Conservation (phyloP, 2,329 filamentous ascomycete genomes). For the Pleoardoris graminearum region DNA sequence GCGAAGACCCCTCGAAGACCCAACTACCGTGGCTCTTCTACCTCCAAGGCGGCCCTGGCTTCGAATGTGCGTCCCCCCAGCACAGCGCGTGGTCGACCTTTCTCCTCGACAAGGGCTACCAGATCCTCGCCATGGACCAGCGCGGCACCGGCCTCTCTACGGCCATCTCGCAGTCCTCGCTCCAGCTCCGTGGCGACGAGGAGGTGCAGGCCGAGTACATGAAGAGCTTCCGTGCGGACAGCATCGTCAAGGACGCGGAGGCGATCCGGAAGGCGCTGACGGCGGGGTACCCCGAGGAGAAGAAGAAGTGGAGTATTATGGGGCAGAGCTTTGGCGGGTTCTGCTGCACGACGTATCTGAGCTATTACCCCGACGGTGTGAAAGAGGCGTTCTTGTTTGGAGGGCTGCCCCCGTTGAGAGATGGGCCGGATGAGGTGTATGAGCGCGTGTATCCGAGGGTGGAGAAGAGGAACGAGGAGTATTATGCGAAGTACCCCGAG, state of each 20-base stretch:
- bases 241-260: constrained; percentile 86
- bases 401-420: constrained; percentile 77
- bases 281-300: constrained; percentile 66
- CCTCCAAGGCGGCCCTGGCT: constrained; percentile 84
- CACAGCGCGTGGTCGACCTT: constrained; percentile 70
- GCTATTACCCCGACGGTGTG: constrained; percentile 74
- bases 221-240: constrained; percentile 84
- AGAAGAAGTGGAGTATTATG: constrained; percentile 80
- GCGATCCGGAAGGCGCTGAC: constrained; percentile 79
- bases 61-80: constrained; percentile 75
- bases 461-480: constrained; percentile 71
- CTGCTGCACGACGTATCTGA: constrained; percentile 80
- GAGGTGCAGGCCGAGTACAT: constrained; percentile 78
- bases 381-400: constrained; percentile 83
- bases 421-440: constrained; percentile 75
- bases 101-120: constrained; percentile 79
- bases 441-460: constrained; percentile 69
- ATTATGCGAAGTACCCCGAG: constrained; percentile 83
- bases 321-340: constrained; percentile 95
- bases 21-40: constrained; percentile 68
- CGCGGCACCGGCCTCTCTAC: constrained; percentile 85
- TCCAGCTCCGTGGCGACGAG: constrained; percentile 65
- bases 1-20: constrained; percentile 48
- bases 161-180: constrained; percentile 73
- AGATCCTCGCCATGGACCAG: constrained; percentile 84